Base-by-base conservation (phyloP, 352 stramenopile species). In the Phytophthora palmivora region DNA sequence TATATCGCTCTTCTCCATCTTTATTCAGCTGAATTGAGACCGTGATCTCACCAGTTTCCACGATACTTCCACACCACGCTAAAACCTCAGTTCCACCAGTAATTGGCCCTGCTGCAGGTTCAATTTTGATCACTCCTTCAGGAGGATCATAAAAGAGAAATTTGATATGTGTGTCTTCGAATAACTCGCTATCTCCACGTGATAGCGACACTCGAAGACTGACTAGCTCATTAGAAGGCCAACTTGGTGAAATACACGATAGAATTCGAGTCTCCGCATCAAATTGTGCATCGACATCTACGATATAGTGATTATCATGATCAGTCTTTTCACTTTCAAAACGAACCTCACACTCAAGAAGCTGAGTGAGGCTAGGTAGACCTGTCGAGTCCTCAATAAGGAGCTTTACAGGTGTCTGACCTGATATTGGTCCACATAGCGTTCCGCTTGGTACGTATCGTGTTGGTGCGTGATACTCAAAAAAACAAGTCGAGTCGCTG, bases 61-160 rank as follows among this genome's bases (percentile, higher is more conserved):
- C 75, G 18, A 89, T 88, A 21, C 79, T 83, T 2, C 83, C 83
- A 56, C 83, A 90, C 56, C 64, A 82, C 1, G 60, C 79, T 2
- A 84, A 39, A 1, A 90, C 79, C 42, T 84, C 54, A 0, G 83
- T 90, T 10, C 78, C 79, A 18, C 83, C 83, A 12, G 53, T 50
- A 28, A 90, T 57, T 0, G 83, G 83, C 6, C 83, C 83, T 14
- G 80, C 83, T 9, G 63, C 48, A 22, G 83, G 83, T 15, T 89
- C 78, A 28, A 92, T 82, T 6, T 54, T 75, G 43, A 90, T 92
- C 24, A 80, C 46, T 0, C 80, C 83, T n/a, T 88, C 59, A 0
- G 83, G 83, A 2, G 81, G 83, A 21, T 92, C 79, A 46, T 92
- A 92, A 24, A 90, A 92, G 14, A 92, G 53, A 45, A 88, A 92